These are phyloP conservation scores for Fomes fomentarius DNA, from an alignment of 1,284 basidiomycete genomes.

Conservation along the genomic window DNA sequence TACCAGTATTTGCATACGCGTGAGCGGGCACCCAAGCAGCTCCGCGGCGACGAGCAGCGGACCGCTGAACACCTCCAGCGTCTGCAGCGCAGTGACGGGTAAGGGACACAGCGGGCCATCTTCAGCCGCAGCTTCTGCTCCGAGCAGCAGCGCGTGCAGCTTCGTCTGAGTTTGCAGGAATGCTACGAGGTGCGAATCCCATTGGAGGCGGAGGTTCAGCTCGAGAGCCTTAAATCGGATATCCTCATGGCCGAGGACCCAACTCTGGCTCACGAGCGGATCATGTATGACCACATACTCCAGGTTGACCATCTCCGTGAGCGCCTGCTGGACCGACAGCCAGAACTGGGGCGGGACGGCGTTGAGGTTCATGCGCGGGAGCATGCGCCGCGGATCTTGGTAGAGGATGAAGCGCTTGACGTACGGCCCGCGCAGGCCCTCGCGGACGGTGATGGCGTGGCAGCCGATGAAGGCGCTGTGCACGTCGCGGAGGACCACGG, in stretches of 20 bases:
- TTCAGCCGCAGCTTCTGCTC: constrained; percentile 21
- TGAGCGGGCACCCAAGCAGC: constrained; percentile 32
- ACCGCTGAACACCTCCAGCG: constrained; percentile 31
- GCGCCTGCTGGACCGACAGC: constrained; percentile 29
- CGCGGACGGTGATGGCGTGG: constrained; percentile 23
- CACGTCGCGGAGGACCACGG: constrained; percentile 29
- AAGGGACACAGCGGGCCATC: constrained; percentile 23
- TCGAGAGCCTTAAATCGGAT: constrained; percentile 34
- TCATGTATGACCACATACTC: constrained; percentile 31
- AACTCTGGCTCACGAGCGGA: constrained; percentile 26
- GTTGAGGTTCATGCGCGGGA: constrained; percentile 10
- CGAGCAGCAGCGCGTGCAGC: constrained; percentile 23
- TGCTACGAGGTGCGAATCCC: constrained; percentile 33
- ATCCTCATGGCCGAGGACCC: constrained; percentile 30
- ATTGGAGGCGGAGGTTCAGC: constrained; percentile 28
- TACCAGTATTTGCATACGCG: constrained; percentile 31
- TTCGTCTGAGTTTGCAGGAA: constrained; percentile 34
- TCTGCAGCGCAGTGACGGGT: constrained; percentile 22
- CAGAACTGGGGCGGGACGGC: constrained; percentile 30
- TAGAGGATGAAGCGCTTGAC: constrained; percentile 33
- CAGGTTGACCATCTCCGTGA: constrained; percentile 30
- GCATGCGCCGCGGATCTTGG: constrained; percentile 23
- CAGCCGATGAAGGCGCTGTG: constrained; percentile 23
- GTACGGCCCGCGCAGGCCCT: constrained; percentile 28
- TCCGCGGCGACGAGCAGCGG: constrained; percentile 32